These are phyloP conservation scores for Sodiomyces alkalinus DNA, from an alignment of 2,329 filamentous ascomycete species.

Conservation along the genomic window DNA sequence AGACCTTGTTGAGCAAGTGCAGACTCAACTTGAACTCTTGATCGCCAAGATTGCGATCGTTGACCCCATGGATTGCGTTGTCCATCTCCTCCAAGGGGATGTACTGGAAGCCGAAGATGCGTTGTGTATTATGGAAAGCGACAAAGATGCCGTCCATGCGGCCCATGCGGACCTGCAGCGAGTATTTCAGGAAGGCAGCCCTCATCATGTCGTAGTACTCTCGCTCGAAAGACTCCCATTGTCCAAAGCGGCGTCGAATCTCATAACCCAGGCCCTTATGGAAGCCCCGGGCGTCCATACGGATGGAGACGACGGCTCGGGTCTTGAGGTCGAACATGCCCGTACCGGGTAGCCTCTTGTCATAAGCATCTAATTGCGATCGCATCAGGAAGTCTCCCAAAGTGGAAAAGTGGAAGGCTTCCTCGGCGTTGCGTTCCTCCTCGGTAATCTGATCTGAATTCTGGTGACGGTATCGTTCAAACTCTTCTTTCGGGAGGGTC, in stretches of 20 bases:
- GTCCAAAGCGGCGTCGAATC: slow-evolving; percentile 58
- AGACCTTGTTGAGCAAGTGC: slow-evolving; percentile 59
- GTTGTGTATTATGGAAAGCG: slow-evolving; percentile 85
- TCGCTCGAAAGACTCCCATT: slow-evolving; percentile 83
- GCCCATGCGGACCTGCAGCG: slow-evolving; percentile 88
- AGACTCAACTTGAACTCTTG: slow-evolving; percentile 76
- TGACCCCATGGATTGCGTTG: slow-evolving; percentile 66
- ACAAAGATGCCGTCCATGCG: slow-evolving; percentile 98
- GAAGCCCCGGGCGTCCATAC: slow-evolving; percentile 66
- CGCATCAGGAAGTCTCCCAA: slow-evolving; percentile 84
- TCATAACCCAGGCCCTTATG: slow-evolving; percentile 74
- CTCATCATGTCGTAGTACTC: slow-evolving; percentile 97
- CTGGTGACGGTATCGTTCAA: slow-evolving; percentile 64
- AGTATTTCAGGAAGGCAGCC: slow-evolving; percentile 90
- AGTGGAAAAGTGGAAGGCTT: slow-evolving; percentile 78
- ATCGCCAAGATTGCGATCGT: slow-evolving; percentile 52
- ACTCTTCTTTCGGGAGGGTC: slow-evolving; percentile 68
- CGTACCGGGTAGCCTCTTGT: slow-evolving; percentile 70
- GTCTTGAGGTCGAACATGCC: slow-evolving; percentile 97
- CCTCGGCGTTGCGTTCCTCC: slow-evolving; percentile 54
- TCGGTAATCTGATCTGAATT: slow-evolving; percentile 55
- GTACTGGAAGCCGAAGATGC: slow-evolving; percentile 97
- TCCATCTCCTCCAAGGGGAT: slow-evolving; percentile 81
- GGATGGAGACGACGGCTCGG: slow-evolving; percentile 76
- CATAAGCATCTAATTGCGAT: slow-evolving; percentile 85